A percentile compares a stretch with the other conserved stretches of the same genome.
Evolutionary conservation across 441 rosid species (phyloP).

Genomic region (Syzygium malaccense): DNA sequence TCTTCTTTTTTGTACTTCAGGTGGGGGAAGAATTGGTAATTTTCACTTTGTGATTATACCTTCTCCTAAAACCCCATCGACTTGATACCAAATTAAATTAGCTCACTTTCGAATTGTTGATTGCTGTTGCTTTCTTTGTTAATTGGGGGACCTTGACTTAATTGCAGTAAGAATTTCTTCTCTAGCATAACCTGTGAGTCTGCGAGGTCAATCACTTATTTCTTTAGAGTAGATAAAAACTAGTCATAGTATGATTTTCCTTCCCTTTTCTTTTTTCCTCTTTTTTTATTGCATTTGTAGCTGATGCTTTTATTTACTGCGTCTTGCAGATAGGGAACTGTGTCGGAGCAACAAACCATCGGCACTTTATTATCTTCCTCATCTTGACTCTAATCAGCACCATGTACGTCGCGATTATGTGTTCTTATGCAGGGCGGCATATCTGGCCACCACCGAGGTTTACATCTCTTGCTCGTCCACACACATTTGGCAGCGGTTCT

Average conservation of each 20-base stretch:
- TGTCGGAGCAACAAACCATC: constrained; percentile 86
- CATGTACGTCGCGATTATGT: constrained; percentile 46
- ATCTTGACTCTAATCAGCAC: constrained; percentile 63
- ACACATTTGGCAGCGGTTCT: constrained; percentile 6
- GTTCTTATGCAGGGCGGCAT: constrained; percentile 32
- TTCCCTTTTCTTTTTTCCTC: neutral
- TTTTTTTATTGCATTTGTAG: neutral
- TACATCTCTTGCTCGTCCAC: constrained; percentile 3
- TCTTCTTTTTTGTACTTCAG: neutral
- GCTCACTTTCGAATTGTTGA: neutral
- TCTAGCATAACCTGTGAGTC: neutral
- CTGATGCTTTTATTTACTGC: neutral
- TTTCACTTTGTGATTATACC: neutral
- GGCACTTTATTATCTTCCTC: constrained; percentile 64
- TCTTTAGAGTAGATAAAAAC: neutral
- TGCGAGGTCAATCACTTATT: neutral
- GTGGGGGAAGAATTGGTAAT: neutral
- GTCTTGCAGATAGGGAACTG: constrained; percentile 87
- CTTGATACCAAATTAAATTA: neutral
- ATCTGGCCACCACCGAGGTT: constrained; percentile 43
- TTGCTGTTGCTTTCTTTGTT: neutral
- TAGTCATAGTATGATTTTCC: neutral
- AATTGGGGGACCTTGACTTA: neutral
- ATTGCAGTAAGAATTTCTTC: neutral
- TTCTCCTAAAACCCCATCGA: neutral